Conservation (phyloP, 768 basidiomycete genomes). For the Hydnum rufescens region DNA sequence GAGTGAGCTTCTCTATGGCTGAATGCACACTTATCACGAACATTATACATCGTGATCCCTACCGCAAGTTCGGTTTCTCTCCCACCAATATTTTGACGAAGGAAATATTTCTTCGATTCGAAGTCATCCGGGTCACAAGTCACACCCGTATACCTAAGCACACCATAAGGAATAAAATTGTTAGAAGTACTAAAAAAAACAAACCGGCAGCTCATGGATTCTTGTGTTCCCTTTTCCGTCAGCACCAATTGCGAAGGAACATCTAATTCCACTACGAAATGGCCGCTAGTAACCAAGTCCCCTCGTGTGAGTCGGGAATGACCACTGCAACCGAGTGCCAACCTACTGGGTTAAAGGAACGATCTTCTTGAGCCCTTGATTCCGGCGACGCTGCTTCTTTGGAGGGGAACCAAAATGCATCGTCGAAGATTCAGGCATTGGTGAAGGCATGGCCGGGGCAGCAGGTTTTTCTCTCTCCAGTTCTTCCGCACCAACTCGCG, state of each 20-base stretch:
- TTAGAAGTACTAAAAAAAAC: too few relatives aligned
- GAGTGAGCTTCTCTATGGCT: background rate
- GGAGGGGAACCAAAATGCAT: slow-evolving; percentile 7
- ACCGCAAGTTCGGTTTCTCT: slow-evolving; percentile 81
- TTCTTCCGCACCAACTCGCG: too few relatives aligned
- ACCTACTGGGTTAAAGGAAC: slow-evolving; percentile 49
- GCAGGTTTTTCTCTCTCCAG: too few relatives aligned
- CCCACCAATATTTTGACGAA: slow-evolving; percentile 63
- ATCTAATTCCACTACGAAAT: slow-evolving; percentile 65
- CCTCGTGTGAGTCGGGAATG: background rate
- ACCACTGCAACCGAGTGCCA: too few relatives aligned
- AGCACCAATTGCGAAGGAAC: slow-evolving; percentile 74
- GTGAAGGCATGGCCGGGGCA: background rate
- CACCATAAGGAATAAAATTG: too few relatives aligned
- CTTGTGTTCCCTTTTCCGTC: slow-evolving; percentile 45
- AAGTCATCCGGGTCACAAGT: slow-evolving; percentile 92
- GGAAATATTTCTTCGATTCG: slow-evolving; percentile 58
- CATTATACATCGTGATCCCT: slow-evolving; percentile 94
- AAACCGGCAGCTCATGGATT: slow-evolving; percentile 55
- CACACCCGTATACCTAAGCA: slow-evolving; percentile 58
- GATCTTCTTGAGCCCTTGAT: slow-evolving; percentile 33
- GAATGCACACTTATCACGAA: slow-evolving; percentile 22
- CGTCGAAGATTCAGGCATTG: background rate
- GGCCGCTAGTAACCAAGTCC: slow-evolving; percentile 25
- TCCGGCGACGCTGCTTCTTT: slow-evolving; percentile 3